These are phyloP conservation scores for Candida neerlandica DNA, from an alignment of 1,139 yeast species.

Conservation along the genomic window DNA sequence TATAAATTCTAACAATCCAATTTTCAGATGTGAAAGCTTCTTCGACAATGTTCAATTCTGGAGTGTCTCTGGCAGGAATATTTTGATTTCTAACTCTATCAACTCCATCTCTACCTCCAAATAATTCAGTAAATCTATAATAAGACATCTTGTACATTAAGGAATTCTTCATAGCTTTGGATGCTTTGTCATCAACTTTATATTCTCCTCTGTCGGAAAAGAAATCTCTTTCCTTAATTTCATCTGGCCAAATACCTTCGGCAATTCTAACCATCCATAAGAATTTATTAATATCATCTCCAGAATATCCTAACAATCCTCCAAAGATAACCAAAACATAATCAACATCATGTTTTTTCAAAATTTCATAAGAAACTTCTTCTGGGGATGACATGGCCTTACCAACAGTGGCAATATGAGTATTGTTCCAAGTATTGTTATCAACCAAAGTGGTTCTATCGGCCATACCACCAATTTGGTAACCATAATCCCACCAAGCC, in stretches of 20 bases:
- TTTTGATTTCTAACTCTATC: constrained; percentile 91
- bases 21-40: constrained; percentile 95
- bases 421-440: constrained; percentile 99
- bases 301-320: constrained; percentile 89
- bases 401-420: constrained; percentile 99
- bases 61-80: constrained; percentile 58
- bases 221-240: constrained; percentile 79
- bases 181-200: constrained; percentile 78
- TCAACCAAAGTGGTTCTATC: constrained; percentile 98
- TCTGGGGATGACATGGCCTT: constrained; percentile 94
- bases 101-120: constrained; percentile 63
- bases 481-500: constrained; percentile 99
- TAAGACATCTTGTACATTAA: constrained; percentile 95
- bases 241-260: constrained; percentile 99
- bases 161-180: constrained; percentile 83
- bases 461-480: constrained; percentile 99
- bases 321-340: constrained; percentile 93
- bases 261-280: constrained; percentile 99
- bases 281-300: constrained; percentile 96
- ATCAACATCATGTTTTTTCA: constrained; percentile 92
- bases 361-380: constrained; percentile 83
- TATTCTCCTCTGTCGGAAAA: constrained; percentile 89
- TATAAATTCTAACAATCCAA: constrained; percentile 95
- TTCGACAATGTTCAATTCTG: constrained; percentile 75
- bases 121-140: constrained; percentile 80